Evolutionary conservation across 1,139 yeast species (phyloP).

Genomic region (Candida sanyaensis): DNA sequence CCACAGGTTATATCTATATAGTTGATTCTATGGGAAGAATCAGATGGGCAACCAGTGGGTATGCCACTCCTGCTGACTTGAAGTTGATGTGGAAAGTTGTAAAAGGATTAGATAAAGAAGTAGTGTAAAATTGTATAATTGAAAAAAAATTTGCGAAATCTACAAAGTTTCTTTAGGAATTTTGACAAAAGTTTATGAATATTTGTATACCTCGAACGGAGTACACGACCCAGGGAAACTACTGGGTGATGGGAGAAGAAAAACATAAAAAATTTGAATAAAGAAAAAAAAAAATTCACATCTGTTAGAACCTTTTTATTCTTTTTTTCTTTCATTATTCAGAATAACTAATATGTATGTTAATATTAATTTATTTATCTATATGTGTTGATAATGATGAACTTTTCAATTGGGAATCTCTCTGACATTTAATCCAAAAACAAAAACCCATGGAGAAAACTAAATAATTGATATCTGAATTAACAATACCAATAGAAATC

Average conservation of each 20-base stretch:
- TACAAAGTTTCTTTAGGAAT: neutral
- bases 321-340: too few species aligned
- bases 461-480: constrained; percentile 17
- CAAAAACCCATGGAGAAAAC: constrained; percentile 27
- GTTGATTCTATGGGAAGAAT: constrained; percentile 73
- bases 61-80: constrained; percentile 64
- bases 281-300: neutral
- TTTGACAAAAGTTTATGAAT: neutral
- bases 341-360: too few species aligned
- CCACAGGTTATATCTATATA: constrained; percentile 81
- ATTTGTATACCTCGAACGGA: too few species aligned
- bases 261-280: too few species aligned
- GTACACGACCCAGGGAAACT: too few species aligned
- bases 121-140: constrained; percentile 5
- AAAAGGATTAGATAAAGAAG: constrained; percentile 46
- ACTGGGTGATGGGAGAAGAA: too few species aligned
- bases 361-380: neutral
- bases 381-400: constrained; percentile 21
- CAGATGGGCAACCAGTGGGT: constrained; percentile 93
- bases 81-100: constrained; percentile 69
- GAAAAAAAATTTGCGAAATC: too few species aligned
- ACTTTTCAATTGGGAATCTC: constrained; percentile 40
- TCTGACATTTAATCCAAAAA: constrained; percentile 33
- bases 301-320: too few species aligned
- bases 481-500: too few species aligned